Conservation (phyloP, 1,284 basidiomycete species). For the Athelia sp. region DNA sequence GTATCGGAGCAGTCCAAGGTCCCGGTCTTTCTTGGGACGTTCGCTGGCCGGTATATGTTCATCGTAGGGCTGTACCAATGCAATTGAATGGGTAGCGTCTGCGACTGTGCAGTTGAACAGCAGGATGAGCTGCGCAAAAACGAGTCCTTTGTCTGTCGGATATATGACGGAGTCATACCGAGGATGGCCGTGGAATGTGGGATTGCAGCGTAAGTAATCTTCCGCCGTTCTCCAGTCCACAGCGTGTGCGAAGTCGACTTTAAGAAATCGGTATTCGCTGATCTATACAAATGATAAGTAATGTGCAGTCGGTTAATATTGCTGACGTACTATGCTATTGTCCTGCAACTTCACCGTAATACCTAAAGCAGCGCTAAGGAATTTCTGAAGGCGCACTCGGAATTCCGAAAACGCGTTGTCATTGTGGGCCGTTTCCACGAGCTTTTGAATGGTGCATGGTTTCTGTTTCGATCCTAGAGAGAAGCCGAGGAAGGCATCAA, state of each 20-base stretch:
- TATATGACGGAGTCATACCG: constrained; percentile 25
- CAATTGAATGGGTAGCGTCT: constrained; percentile 11
- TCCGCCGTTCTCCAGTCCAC: constrained; percentile 17
- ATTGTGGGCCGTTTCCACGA: neutral
- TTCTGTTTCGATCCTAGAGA: too few relatives aligned
- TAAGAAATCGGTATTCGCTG: constrained; percentile 20
- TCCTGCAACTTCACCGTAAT: constrained; percentile 11
- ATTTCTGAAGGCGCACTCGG: constrained; percentile 14
- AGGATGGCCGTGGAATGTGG: constrained; percentile 18
- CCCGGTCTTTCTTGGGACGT: constrained; percentile 7
- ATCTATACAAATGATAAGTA: constrained; percentile 15
- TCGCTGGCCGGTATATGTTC: too few relatives aligned
- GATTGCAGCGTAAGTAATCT: constrained; percentile 24
- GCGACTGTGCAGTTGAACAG: constrained; percentile 18
- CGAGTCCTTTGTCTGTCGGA: constrained; percentile 8
- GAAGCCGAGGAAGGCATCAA: too few relatives aligned
- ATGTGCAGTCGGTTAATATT: constrained; percentile 3
- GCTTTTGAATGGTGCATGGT: too few relatives aligned
- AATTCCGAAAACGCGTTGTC: constrained; percentile 15
- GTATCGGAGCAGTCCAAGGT: constrained; percentile 17
- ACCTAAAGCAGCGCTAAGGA: constrained; percentile 11
- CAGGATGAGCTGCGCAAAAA: constrained; percentile 19
- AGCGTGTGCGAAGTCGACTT: constrained; percentile 19
- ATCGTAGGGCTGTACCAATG: constrained; percentile 20
- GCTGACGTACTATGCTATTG: constrained; percentile 5